Conservation (phyloP, 1,284 basidiomycete species). For the Vanrija pseudolonga region DNA sequence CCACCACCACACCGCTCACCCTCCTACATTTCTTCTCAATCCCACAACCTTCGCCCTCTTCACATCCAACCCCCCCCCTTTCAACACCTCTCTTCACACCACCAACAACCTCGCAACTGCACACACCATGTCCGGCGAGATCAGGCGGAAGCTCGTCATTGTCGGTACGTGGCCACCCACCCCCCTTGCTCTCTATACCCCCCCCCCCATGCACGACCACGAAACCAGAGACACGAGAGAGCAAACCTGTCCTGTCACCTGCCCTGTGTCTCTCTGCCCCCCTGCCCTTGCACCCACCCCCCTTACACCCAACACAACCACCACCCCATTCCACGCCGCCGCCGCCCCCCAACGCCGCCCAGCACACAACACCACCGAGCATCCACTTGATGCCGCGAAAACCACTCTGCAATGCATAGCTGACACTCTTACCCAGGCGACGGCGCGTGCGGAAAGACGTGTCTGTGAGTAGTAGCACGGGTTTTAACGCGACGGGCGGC, state of each 20-base stretch:
- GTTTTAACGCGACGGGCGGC: too few relatives aligned
- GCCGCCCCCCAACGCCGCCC: not conserved
- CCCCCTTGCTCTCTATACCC: not conserved
- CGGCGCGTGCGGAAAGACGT: conserved; percentile 57
- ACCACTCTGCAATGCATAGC: not conserved
- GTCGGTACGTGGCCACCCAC: conserved; percentile 40
- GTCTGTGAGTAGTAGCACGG: conserved; percentile 44
- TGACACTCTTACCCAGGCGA: conserved; percentile 39
- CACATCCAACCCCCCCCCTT: not conserved
- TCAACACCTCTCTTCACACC: not conserved
- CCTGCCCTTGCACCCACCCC: not conserved
- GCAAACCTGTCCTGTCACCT: too few relatives aligned
- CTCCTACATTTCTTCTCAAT: not conserved
- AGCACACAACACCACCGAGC: not conserved
- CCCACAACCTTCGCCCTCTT: not conserved
- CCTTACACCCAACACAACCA: not conserved
- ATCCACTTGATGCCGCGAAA: not conserved
- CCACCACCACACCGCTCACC: too few relatives aligned
- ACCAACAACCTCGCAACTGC: conserved; percentile 3
- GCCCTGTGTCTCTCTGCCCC: not conserved
- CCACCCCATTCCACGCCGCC: not conserved
- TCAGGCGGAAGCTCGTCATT: conserved; percentile 51
- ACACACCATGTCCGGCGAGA: conserved; percentile 45
- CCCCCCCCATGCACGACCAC: not conserved
- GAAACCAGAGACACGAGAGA: not conserved